These are phyloP conservation scores for Fusarium mexicanum DNA, from an alignment of 2,329 filamentous ascomycete species.

Conservation along the genomic window DNA sequence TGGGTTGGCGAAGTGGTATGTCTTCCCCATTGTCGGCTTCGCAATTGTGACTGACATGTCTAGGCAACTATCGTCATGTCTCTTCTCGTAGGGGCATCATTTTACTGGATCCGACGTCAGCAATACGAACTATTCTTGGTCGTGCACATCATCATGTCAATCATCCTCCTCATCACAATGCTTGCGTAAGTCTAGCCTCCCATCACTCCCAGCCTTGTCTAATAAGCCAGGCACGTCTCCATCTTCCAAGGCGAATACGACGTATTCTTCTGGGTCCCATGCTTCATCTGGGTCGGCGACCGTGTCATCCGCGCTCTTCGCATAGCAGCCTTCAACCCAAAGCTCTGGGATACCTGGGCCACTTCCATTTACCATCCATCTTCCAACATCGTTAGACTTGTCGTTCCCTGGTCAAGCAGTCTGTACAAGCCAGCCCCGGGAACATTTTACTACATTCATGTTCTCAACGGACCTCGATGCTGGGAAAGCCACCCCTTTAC, in stretches of 20 bases:
- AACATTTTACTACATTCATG: constrained; percentile 58
- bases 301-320: constrained; percentile 57
- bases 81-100: constrained; percentile 56
- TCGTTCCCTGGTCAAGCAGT: constrained; percentile 48
- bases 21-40: rapidly evolving
- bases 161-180: constrained; percentile 60
- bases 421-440: constrained; percentile 51
- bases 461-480: constrained; percentile 51
- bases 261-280: constrained; percentile 59
- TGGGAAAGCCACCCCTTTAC: constrained; percentile 65
- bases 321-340: constrained; percentile 52
- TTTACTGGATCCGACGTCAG: constrained; percentile 61
- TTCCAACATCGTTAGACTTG: constrained; percentile 55
- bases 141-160: constrained; percentile 61
- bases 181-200: constrained; percentile 54
- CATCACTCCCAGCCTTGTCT: background rate
- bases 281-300: constrained; percentile 61
- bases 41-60: rapidly evolving
- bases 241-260: constrained; percentile 62
- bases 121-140: constrained; percentile 63
- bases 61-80: constrained; percentile 59
- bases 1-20: constrained; percentile 59
- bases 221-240: constrained; percentile 55
- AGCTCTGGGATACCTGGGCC: constrained; percentile 50
- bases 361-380: constrained; percentile 48